Evolutionary conservation across 1,139 yeast genomes (phyloP).

Genomic region (Geotrichum siamense): DNA sequence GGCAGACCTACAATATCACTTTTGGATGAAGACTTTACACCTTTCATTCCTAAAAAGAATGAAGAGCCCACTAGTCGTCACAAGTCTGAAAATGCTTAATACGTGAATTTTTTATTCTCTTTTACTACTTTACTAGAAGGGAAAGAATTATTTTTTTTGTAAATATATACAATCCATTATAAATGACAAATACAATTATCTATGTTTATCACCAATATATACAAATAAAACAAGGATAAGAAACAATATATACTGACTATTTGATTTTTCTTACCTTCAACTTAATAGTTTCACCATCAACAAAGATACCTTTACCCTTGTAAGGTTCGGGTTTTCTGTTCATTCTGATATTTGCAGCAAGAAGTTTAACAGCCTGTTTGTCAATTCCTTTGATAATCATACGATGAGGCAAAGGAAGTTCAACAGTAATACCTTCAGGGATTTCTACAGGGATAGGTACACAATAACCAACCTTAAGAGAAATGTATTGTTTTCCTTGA

Average conservation of each 20-base stretch:
- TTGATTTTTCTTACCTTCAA: constrained; percentile 90
- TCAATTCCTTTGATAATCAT: constrained; percentile 79
- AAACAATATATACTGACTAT: constrained; percentile 41
- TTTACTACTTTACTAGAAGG: no score
- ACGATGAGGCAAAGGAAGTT: constrained; percentile 83
- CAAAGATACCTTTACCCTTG: constrained; percentile 95
- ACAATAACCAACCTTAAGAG: constrained; percentile 80
- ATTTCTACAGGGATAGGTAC: constrained; percentile 54
- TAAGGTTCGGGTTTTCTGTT: constrained; percentile 96
- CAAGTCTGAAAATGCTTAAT: constrained; percentile 15
- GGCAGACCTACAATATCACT: constrained; percentile 25
- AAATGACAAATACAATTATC: no score
- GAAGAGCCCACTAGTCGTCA: constrained; percentile 29
- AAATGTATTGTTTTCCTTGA: constrained; percentile 51
- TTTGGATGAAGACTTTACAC: constrained; percentile 34
- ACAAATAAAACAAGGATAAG: not conserved
- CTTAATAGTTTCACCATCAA: constrained; percentile 83
- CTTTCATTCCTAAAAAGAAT: constrained; percentile 32
- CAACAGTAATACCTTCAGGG: constrained; percentile 69
- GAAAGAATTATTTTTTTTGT: no score
- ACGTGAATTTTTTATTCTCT: no score
- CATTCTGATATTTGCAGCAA: constrained; percentile 83
- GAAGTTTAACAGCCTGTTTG: constrained; percentile 77
- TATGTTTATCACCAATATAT: no score
- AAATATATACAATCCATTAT: no score